A percentile compares a stretch with the other conserved stretches of the same genome.
These are phyloP conservation scores for Microsporum ferrugineum DNA, from an alignment of 2,329 filamentous ascomycete genomes.

Conservation along the genomic window DNA sequence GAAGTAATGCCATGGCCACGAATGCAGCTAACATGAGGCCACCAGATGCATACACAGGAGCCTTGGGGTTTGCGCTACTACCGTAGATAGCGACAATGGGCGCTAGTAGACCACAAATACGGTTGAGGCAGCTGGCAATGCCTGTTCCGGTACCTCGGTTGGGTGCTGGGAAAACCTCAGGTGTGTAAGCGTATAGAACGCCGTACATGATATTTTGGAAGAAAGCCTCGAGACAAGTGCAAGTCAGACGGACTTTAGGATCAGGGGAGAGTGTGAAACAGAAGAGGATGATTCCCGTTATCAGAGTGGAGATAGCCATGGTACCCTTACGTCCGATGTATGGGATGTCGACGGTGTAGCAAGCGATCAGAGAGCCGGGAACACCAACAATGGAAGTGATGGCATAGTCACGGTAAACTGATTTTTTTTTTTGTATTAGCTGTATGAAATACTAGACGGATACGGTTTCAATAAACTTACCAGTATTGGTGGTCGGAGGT, in stretches of 20 bases:
- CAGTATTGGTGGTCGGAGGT: constrained; percentile 29
- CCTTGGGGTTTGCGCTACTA: constrained; percentile 27
- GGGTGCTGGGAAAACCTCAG: constrained; percentile 47
- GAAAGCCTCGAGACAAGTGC: constrained; percentile 45
- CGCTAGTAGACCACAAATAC: constrained; percentile 35
- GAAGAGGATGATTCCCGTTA: constrained; percentile 45
- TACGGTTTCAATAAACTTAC: constrained; percentile 6
- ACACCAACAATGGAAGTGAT: constrained; percentile 68
- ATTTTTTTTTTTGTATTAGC: constrained; percentile 14
- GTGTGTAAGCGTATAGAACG: constrained; percentile 48
- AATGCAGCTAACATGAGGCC: constrained; percentile 36
- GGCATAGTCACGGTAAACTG: constrained; percentile 65
- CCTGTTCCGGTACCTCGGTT: constrained; percentile 45
- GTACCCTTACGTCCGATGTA: constrained; percentile 49
- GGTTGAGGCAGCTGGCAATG: constrained; percentile 36
- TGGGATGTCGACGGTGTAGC: constrained; percentile 59
- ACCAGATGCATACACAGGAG: constrained; percentile 37
- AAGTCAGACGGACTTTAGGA: constrained; percentile 40
- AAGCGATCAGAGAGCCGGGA: constrained; percentile 63
- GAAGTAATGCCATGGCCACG: constrained; percentile 35
- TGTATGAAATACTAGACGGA: not conserved
- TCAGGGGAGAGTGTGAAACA: constrained; percentile 43
- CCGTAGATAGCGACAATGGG: constrained; percentile 37
- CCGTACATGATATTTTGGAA: constrained; percentile 49
- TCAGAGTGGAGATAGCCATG: constrained; percentile 41